Base-by-base conservation (phyloP, 768 basidiomycete species). In the Boletellus ananiceps region DNA sequence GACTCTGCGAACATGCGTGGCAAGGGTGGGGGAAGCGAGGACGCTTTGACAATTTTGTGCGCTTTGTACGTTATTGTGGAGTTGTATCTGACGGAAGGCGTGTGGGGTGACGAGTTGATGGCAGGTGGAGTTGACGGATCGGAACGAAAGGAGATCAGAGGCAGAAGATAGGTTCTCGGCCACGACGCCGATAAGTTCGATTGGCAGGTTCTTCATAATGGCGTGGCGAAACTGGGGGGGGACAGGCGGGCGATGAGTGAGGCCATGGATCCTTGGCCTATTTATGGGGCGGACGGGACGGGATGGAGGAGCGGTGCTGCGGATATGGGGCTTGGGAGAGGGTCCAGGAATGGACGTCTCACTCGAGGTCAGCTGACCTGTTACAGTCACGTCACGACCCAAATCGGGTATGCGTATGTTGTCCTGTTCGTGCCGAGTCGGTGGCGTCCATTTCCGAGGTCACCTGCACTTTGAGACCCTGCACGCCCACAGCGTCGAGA, bases 91-190 rank as follows among this genome's bases (percentile, higher is more conserved):
- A 50, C 46, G 54, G 54, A 67, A 67, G 0, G 46, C 32, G 16
- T 48, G 54, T 3, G 65, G 63, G 0, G 67, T 67, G 27, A 55
- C 67, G 0, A 67, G 56, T 14, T 55, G 46, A n/a, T 55, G 54
- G 25, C 57, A 67, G 0, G 55, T 50, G 13, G 60, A 45, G 51
- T 67, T 69, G 46, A 67, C 47, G 18, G 49, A 47, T 40, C 65
- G 65, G 6, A 67, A 50, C 6, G 61, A 50, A 16, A 67, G 60
- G 34, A 67, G 65, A 25, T 67, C 65, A 29, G 56, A 44, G 25
- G 55, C n/a, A 6, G 61, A 58, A 6, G 51, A 50, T 7, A 69
- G 21, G 44, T 56, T 65, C 40, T 57, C 51, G 12, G 57, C 57
- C 40, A 67, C 55, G 2, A 53, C 50, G 18, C 52, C 56, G 48